Base-by-base conservation (phyloP, 2,329 filamentous ascomycete species). In the Emmonsiellopsis sp. region DNA sequence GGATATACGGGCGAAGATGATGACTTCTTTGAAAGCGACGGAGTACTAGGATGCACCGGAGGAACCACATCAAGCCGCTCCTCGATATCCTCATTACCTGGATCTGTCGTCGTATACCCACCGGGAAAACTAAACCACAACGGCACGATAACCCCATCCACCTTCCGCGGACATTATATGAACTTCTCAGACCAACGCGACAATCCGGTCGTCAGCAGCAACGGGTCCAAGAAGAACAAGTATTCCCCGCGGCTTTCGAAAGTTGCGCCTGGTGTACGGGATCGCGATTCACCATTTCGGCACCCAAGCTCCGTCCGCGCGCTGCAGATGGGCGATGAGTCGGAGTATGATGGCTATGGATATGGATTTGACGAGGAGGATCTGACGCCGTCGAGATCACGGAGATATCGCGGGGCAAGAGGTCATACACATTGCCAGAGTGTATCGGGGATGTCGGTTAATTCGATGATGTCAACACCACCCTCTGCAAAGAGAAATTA, bases 231-330 rank as follows among this genome's bases (percentile, higher is more conserved):
- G 40, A 62, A 62, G 58, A 55, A 40, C 26, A 51, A 44, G 3
- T 30, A 47, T 20, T 26, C 57, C 54, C 37, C 61, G 7, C 59
- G 57, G 49, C 58, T 52, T 37, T 55, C 58, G 51, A 62, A 56
- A 31, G 54, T 57, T 16, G 57, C 63, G 30, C 62, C 64, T 6
- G 64, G 63, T 1, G 59, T 70, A 20, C 62, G 67, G 34, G 65
- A 67, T 45, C 66, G 66, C 7, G 63, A 68, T 53, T 65, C 65
- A 0, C 67, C 66, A 0, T 76, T 76, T 54, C 67, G 73, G 37
- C 71, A 75, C 55, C 69, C 72, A 1, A 75, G 72, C 61, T 75
- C 73, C 0, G 71, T 75, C 5, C 61, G 66, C 35, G 72, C 72
- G 15, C 58, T 67, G 50, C 65, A 67, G 55, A 65, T 67, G 63